A percentile compares a stretch with the other conserved stretches of the same genome.
phyloP scores from a whole-genome alignment of 2,329 filamentous ascomycete genomes.

The Chrysoporthe austroafricana region DNA sequence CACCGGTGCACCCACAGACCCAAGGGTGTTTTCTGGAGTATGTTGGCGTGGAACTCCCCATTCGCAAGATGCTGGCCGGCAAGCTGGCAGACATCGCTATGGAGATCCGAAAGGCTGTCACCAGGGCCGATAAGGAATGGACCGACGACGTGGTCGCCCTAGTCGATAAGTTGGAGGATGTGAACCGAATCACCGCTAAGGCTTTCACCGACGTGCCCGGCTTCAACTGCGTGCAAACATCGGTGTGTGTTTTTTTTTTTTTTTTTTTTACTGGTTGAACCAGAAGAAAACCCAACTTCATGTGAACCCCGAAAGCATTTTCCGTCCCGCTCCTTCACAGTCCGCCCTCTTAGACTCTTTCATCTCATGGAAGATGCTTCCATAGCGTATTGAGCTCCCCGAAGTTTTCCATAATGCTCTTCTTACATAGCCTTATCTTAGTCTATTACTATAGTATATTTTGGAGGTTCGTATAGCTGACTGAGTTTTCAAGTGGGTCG shows the following conservation, averaged over 20 bases:
- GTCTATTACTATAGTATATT: no score
- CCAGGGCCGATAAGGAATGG: slow-evolving; percentile 38
- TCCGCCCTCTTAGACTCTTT: no score
- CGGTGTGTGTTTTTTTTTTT: slow-evolving; percentile 14
- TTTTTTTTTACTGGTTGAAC: not conserved
- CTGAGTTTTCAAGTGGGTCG: slow-evolving; percentile 34
- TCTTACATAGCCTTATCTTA: no score
- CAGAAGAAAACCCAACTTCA: not conserved
- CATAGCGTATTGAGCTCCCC: no score
- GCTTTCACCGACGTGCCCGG: slow-evolving; percentile 42
- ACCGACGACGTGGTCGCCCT: slow-evolving; percentile 37
- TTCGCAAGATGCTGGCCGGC: slow-evolving; percentile 37
- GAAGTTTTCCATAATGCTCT: no score
- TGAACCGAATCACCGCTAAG: slow-evolving; percentile 39
- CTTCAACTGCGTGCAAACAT: slow-evolving; percentile 39
- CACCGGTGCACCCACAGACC: slow-evolving; percentile 40
- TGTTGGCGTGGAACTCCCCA: slow-evolving; percentile 35
- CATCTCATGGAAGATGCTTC: no score
- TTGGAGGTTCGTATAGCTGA: not conserved
- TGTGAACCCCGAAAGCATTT: no score
- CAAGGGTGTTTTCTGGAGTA: slow-evolving; percentile 46
- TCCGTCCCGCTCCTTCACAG: no score
- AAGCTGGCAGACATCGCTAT: slow-evolving; percentile 40
- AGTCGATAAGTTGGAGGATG: slow-evolving; percentile 38
- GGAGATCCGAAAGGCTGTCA: slow-evolving; percentile 39